Conservation (phyloP, 2,329 filamentous ascomycete species). For the Ceratocystis destructans region DNA sequence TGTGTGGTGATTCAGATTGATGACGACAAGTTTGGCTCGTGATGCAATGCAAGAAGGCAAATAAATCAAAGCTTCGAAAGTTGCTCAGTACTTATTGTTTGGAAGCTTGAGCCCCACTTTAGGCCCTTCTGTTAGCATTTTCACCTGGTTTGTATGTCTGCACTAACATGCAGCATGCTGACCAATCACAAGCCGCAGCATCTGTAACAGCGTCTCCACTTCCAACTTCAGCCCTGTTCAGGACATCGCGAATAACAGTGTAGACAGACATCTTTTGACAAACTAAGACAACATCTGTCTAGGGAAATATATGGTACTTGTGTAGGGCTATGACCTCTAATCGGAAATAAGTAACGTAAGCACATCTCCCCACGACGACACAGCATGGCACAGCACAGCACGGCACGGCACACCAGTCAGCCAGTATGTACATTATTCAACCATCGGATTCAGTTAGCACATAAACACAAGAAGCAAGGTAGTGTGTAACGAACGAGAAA, state of each 20-base stretch:
- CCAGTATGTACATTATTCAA: background rate
- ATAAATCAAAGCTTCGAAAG: background rate
- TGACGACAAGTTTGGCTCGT: background rate
- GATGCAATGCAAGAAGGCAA: background rate
- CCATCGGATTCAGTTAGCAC: background rate
- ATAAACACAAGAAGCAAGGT: background rate
- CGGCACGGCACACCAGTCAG: background rate
- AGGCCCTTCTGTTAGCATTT: background rate
- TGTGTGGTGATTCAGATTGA: background rate
- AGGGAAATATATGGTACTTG: no score
- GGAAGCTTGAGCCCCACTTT: conserved; percentile 1
- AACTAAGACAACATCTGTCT: no score
- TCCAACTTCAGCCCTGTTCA: background rate
- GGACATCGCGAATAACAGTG: background rate
- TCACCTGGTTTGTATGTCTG: background rate
- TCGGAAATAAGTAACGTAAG: no score
- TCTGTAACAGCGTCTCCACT: background rate
- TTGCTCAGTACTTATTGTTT: background rate
- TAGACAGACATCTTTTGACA: no score
- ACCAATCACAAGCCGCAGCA: background rate
- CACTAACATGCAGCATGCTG: background rate
- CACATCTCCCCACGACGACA: background rate
- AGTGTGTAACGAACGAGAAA: background rate
- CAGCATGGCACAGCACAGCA: background rate
- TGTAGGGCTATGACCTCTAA: no score